Evolutionary conservation across 192 early-diverging fungal genomes (phyloP).

Genomic region (Lobosporangium transversale): DNA sequence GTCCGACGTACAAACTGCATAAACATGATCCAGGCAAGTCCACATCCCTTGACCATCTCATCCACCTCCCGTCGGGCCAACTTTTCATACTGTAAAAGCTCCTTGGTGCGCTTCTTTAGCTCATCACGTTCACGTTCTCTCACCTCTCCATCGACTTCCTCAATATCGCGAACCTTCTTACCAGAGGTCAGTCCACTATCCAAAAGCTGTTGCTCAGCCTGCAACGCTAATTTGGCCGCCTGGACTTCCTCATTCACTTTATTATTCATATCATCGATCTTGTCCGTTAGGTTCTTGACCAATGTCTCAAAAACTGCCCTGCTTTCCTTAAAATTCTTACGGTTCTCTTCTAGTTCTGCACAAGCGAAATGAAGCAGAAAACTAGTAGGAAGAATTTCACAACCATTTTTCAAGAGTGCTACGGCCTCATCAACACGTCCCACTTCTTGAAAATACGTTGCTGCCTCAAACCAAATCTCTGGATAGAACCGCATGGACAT

Average conservation of each 20-base stretch:
- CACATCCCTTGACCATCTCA: constrained; percentile 65
- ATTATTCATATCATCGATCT: constrained; percentile 57
- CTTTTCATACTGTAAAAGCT: constrained; percentile 69
- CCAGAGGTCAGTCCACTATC: constrained; percentile 45
- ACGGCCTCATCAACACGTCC: constrained; percentile 70
- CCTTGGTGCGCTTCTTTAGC: constrained; percentile 68
- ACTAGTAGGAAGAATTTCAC: constrained; percentile 78
- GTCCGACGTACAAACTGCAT: constrained; percentile 83
- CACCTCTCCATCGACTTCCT: constrained; percentile 68
- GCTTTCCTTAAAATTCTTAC: constrained; percentile 66
- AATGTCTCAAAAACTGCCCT: constrained; percentile 65
- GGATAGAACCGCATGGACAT: constrained; percentile 87
- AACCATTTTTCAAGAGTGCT: constrained; percentile 69
- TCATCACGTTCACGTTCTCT: constrained; percentile 60
- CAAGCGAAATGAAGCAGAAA: constrained; percentile 78
- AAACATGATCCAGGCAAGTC: constrained; percentile 87
- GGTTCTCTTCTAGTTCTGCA: constrained; percentile 73
- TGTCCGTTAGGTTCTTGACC: constrained; percentile 53
- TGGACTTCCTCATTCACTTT: constrained; percentile 58
- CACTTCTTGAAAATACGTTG: constrained; percentile 65
- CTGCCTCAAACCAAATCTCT: constrained; percentile 86
- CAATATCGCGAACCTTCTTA: constrained; percentile 55
- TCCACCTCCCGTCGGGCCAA: constrained; percentile 63
- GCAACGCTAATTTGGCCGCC: constrained; percentile 44
- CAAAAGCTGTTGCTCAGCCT: constrained; percentile 48